phyloP scores from a whole-genome alignment of 2,329 filamentous ascomycete genomes.

The Lachnellula arida region DNA sequence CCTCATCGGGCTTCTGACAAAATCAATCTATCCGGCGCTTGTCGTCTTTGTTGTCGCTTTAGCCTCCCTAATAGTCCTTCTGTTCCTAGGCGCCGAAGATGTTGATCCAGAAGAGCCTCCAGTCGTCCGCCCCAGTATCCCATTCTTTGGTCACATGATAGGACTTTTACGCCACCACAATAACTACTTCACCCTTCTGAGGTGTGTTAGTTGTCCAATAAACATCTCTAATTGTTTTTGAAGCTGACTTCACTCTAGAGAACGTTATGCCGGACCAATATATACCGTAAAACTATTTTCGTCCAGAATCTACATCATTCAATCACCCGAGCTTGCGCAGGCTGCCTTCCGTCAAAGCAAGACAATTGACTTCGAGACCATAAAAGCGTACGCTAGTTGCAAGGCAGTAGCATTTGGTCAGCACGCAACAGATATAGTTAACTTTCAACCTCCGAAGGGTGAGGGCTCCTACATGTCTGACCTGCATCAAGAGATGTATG shows the following conservation, averaged over 20 bases:
- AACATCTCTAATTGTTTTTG: background rate
- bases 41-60: too few relatives aligned
- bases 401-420: slow-evolving; percentile 4
- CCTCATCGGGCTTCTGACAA: too few relatives aligned
- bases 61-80: background rate
- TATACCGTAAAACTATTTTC: slow-evolving; percentile 42
- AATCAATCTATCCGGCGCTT: too few relatives aligned
- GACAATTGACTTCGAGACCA: slow-evolving; percentile 36
- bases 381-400: slow-evolving; percentile 4
- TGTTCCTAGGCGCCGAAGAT: background rate
- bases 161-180: slow-evolving; percentile 11
- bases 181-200: slow-evolving; percentile 7
- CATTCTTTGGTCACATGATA: slow-evolving; percentile 14
- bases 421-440: slow-evolving; percentile 6
- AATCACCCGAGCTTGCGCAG: slow-evolving; percentile 36
- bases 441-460: background rate
- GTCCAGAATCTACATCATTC: slow-evolving; percentile 41
- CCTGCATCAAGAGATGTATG: slow-evolving; percentile 7
- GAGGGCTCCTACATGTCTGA: slow-evolving; percentile 10
- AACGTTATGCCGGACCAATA: slow-evolving; percentile 25
- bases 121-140: slow-evolving; percentile 7
- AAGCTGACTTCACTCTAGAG: background rate
- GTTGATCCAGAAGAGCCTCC: slow-evolving; percentile 6
- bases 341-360: slow-evolving; percentile 36
- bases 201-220: background rate